Evolutionary conservation across 345 rosid species (phyloP).

Genomic region (Mercurialis annua): DNA sequence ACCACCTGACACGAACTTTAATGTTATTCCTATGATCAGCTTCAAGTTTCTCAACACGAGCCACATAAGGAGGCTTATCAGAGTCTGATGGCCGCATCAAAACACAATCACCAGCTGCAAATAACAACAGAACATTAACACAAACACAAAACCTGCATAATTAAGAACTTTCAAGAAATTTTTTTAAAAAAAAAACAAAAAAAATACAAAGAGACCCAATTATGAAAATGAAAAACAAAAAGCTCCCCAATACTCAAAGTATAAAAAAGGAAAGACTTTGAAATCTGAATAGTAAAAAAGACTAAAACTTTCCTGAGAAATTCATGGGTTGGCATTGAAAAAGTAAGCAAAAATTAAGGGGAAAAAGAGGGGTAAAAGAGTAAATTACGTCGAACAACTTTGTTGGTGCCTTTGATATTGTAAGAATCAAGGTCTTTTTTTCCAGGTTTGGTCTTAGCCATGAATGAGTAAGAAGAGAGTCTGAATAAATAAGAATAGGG

Average conservation of each 20-base stretch:
- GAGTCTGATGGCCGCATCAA: slow-evolving; percentile 82
- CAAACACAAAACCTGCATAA: not conserved
- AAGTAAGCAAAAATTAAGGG: too few relatives aligned
- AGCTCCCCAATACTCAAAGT: not conserved
- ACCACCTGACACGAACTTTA: slow-evolving; percentile 77
- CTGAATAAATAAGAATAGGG: not conserved
- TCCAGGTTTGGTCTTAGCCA: slow-evolving; percentile 69
- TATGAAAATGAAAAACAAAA: not conserved
- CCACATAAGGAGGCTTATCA: slow-evolving; percentile 77
- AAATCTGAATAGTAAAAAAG: not conserved
- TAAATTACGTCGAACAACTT: slow-evolving; percentile 56
- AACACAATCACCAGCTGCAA: slow-evolving; percentile 73
- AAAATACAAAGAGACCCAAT: not conserved
- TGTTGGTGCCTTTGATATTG: slow-evolving; percentile 74
- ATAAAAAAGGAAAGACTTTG: slow-evolving; percentile 14
- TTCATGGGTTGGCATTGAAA: too few relatives aligned
- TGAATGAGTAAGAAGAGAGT: slow-evolving; percentile 12
- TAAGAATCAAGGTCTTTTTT: slow-evolving; percentile 74
- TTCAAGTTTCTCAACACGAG: slow-evolving; percentile 76
- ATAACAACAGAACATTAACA: slow-evolving; percentile 5
- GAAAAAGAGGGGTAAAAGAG: too few relatives aligned
- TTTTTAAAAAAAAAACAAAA: not conserved
- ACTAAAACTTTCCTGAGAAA: too few relatives aligned
- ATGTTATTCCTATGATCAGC: slow-evolving; percentile 71
- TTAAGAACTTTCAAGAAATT: not conserved